Conservation (phyloP, 805 yeast genomes). For the Nakazawaea ishiwadae region DNA sequence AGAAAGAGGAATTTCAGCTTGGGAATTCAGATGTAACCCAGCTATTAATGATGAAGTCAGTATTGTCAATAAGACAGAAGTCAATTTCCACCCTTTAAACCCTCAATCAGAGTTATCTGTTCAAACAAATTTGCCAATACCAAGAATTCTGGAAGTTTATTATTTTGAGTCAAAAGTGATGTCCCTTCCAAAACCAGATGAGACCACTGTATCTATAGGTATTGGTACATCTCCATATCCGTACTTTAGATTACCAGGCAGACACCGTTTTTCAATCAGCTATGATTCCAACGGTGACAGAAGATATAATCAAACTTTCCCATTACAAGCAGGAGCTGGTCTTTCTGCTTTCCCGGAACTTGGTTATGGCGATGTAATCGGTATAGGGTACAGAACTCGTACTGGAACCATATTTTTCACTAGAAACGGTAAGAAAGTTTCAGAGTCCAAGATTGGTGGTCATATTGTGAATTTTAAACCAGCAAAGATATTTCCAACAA, state of each 20-base stretch:
- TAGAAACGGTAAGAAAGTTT: slow-evolving; percentile 84
- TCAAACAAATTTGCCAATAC: slow-evolving; percentile 82
- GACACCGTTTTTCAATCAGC: slow-evolving; percentile 79
- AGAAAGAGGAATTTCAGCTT: slow-evolving; percentile 85
- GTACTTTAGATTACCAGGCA: slow-evolving; percentile 87
- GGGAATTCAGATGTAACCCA: slow-evolving; percentile 71
- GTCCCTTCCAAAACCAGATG: slow-evolving; percentile 55
- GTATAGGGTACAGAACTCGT: slow-evolving; percentile 81
- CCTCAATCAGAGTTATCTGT: slow-evolving; percentile 52
- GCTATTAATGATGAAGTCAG: slow-evolving; percentile 50
- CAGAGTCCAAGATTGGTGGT: slow-evolving; percentile 78
- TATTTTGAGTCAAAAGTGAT: slow-evolving; percentile 86
- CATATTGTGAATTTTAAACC: slow-evolving; percentile 69
- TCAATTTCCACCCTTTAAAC: slow-evolving; percentile 51
- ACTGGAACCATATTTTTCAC: slow-evolving; percentile 90
- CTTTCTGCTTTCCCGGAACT: slow-evolving; percentile 52
- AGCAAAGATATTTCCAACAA: slow-evolving; percentile 74
- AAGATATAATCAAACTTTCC: slow-evolving; percentile 75
- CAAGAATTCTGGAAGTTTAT: slow-evolving; percentile 76
- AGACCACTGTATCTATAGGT: slow-evolving; percentile 67
- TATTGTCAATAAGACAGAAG: slow-evolving; percentile 62
- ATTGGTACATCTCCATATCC: slow-evolving; percentile 88
- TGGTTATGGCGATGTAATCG: slow-evolving; percentile 85
- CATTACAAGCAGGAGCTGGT: slow-evolving; percentile 32
- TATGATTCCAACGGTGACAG: slow-evolving; percentile 84